Base-by-base conservation (phyloP, 352 stramenopile species). In the Pythium aristosporum region DNA sequence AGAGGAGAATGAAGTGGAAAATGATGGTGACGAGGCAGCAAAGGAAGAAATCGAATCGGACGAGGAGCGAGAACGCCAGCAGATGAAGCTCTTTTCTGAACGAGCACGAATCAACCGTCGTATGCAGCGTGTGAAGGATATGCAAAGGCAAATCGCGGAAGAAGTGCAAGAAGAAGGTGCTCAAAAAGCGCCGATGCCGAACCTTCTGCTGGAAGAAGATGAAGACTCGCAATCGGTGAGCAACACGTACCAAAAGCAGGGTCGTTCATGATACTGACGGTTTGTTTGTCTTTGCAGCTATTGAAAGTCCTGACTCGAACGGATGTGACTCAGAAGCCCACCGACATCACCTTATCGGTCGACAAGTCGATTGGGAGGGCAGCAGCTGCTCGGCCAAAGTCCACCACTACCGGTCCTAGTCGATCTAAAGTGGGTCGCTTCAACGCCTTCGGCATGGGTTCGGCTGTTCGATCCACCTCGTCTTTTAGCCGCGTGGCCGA, bases 21-120 rank as follows among this genome's bases (percentile, higher is more conserved):
- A 86, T 5, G 75, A 91, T 20, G 69, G 82, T 15, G 79, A 89
- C 48, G 71, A 85, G 66, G 77, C 37, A 49, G 73, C 9, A 68
- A 76, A 78, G 13, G 75, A 88, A 21, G 80, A 91, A 25, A 71
- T 77, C 25, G 79, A 82, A 39, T 92, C 83, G 2, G 86, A 94
- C 34, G 86, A 92, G 51, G 86, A 92, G 49, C 84, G 86, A 15
- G 86, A 94, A 63, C 75, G 75, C 3, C 84, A 90, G 44, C 84
- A 94, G 63, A 94, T 94, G 79, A 94, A 94, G 50, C 69, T 91
- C 15, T 94, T 94, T 52, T 92, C 82, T 0, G 86, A 92, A 58
- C 77, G 81, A 18, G 86, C 86, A 15, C 79, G 84, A 23, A 85
- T 94, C 59, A 94, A 94, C 51, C 83, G 86, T 30, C 83, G 86